Conservation (phyloP, 2,329 filamentous ascomycete species). For the Aureobasidium melanogenum region DNA sequence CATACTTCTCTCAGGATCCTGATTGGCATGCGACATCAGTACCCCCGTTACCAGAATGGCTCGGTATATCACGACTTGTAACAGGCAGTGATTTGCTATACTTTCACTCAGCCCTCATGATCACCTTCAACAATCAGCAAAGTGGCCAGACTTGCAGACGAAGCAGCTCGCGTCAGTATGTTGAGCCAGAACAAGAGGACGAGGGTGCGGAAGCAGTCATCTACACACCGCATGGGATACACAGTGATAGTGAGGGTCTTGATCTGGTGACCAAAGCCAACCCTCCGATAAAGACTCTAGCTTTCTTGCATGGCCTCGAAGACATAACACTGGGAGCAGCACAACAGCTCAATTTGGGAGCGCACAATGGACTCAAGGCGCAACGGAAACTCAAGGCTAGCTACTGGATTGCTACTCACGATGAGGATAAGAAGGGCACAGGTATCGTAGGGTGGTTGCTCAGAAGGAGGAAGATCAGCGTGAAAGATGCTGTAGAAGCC, state of each 20-base stretch:
- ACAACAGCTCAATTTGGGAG: conserved; percentile 56
- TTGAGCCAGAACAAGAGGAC: conserved; percentile 19
- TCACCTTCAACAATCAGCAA: conserved; percentile 40
- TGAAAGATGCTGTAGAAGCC: conserved; percentile 40
- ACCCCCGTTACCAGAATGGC: conserved; percentile 47
- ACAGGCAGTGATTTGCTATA: conserved; percentile 47
- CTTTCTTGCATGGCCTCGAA: conserved; percentile 56
- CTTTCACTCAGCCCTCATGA: conserved; percentile 54
- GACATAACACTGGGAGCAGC: conserved; percentile 43
- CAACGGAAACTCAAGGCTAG: conserved; percentile 44
- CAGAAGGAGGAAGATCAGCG: conserved; percentile 31
- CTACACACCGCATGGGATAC: conserved; percentile 57
- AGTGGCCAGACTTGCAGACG: conserved; percentile 18
- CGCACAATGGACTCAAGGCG: conserved; percentile 50
- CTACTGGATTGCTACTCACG: conserved; percentile 60
- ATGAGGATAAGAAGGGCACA: conserved; percentile 52
- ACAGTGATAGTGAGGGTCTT: conserved; percentile 34
- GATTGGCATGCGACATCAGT: conserved; percentile 41
- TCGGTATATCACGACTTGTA: conserved; percentile 51
- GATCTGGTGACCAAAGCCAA: conserved; percentile 33
- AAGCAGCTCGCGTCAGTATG: conserved; percentile 19
- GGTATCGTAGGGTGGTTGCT: conserved; percentile 48
- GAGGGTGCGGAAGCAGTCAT: conserved; percentile 47
- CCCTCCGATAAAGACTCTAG: conserved; percentile 44
- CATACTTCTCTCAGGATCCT: conserved; percentile 32